Percentiles rank a stretch among this genome's conserved stretches.
phyloP scores from a whole-genome alignment of 805 yeast species.

The Metschnikowia cerradonensis region DNA sequence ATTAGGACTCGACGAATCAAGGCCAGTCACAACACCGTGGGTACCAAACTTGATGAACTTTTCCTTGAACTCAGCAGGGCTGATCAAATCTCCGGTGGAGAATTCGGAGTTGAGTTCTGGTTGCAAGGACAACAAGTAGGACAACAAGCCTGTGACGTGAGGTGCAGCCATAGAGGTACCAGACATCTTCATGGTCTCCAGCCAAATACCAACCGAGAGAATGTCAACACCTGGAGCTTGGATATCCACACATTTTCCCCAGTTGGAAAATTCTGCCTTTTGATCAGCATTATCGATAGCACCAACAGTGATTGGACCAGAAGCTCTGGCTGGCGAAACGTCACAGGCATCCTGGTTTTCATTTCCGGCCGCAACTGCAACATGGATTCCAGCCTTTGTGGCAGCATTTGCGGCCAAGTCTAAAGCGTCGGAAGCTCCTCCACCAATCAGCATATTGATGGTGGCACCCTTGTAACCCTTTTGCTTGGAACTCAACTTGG shows the following conservation, averaged over 20 bases:
- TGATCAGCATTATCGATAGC: conserved; percentile 85
- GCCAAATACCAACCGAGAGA: conserved; percentile 42
- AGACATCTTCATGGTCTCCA: conserved; percentile 33
- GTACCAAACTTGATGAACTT: conserved; percentile 46
- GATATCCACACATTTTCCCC: conserved; percentile 92
- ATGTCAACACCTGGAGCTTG: conserved; percentile 95
- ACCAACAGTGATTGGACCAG: conserved; percentile 85
- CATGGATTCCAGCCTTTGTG: conserved; percentile 79
- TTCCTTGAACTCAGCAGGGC: conserved; percentile 37
- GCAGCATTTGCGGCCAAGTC: conserved; percentile 90
- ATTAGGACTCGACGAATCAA: conserved; percentile 59
- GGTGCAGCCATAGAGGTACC: conserved; percentile 88
- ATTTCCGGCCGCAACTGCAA: conserved; percentile 97
- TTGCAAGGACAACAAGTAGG: conserved; percentile 40
- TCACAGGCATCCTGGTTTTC: conserved; percentile 91
- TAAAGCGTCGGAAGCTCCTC: conserved; percentile 84
- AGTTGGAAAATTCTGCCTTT: conserved; percentile 94
- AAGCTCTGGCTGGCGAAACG: conserved; percentile 87
- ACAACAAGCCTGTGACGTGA: conserved; percentile 61
- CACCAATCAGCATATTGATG: conserved; percentile 93
- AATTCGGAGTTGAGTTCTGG: conserved; percentile 18
- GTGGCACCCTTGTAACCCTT: conserved; percentile 79
- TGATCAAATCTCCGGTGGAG: conserved; percentile 42
- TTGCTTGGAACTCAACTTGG: conserved; percentile 46
- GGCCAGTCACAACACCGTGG: conserved; percentile 42